Evolutionary conservation across 2,329 filamentous ascomycete genomes (phyloP).

Genomic region (Penicillium sp.): DNA sequence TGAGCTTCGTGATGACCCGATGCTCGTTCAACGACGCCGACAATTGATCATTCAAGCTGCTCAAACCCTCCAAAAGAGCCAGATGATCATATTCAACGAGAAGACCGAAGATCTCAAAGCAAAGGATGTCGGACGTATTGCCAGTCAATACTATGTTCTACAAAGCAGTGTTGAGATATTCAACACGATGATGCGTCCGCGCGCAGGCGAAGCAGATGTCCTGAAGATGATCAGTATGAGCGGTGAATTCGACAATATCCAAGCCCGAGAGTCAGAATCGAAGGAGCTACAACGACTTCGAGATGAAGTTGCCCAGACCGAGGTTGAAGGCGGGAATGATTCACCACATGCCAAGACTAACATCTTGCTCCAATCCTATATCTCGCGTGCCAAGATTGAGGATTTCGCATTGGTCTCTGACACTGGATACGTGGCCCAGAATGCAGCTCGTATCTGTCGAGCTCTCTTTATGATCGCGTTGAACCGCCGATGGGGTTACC

Average conservation of each 20-base stretch:
- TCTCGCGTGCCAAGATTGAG: constrained; percentile 81
- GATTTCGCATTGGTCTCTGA: constrained; percentile 94
- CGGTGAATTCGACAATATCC: constrained; percentile 96
- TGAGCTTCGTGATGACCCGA: constrained; percentile 84
- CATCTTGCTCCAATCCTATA: constrained; percentile 89
- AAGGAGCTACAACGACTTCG: constrained; percentile 78
- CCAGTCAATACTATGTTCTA: constrained; percentile 93
- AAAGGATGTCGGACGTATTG: constrained; percentile 94
- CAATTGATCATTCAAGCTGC: constrained; percentile 88
- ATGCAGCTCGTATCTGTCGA: constrained; percentile 89
- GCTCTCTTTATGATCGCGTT: constrained; percentile 97
- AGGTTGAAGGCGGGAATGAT: constrained; percentile 67
- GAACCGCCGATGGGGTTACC: constrained; percentile 92
- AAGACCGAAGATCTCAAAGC: constrained; percentile 86
- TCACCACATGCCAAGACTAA: constrained; percentile 89
- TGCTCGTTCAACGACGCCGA: constrained; percentile 78
- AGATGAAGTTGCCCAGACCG: constrained; percentile 70
- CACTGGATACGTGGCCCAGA: constrained; percentile 91
- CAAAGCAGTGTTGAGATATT: constrained; percentile 95
- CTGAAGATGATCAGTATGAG: constrained; percentile 97
- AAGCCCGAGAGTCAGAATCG: constrained; percentile 84
- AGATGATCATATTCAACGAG: constrained; percentile 99
- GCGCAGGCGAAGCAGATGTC: constrained; percentile 85
- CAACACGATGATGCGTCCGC: constrained; percentile 88
- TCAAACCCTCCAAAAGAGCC: constrained; percentile 79